Evolutionary conservation across 768 basidiomycete genomes (phyloP), one percentile per base, ranked within the genome.

Genomic region (Macrolepiota albuminosa): DNA sequence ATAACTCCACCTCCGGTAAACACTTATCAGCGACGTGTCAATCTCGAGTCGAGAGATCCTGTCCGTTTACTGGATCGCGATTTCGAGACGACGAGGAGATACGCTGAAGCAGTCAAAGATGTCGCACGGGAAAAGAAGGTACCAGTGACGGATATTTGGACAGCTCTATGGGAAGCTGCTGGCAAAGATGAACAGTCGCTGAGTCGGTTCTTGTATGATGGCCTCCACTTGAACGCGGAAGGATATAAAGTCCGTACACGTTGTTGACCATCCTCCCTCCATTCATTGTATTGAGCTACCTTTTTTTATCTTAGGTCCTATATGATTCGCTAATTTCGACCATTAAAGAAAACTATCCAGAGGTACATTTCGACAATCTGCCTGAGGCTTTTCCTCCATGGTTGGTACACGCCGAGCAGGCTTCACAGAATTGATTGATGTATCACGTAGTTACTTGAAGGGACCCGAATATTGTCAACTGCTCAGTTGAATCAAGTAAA

Each of bases 1-100:
- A 84, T 95, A 59, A 91, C 90, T 14, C 91, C 95, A 13, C 91
- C 94, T 4, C 95, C 95, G 2, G 80, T 93, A 56, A 89, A 88
- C 66, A 84, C 84, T 6, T 65, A 79, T 64, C 84, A 84, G 61
- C 77, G 89, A 65, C 68, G 66, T 42, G 80, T 75, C 47, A 80
- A 83, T 66, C 74, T 86, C 47, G 74, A 73, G 31, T 71, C 76
- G 18, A 78, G 83, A 48, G 73, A 78, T 57, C 83, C 84, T 9
- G 81, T 85, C 18, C 61, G 75, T 51, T 73, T 68, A 47, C 73
- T 84, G 56, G 88, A 91, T 68, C 81, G 91, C 11, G 68, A 74
- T 40, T 88, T 89, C 66, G 83, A 79, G 26, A 76, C 75, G 24
- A 89, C 92, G 18, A 81, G 73, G 60, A 66, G 66, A 34, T 96